These are phyloP conservation scores for Lepraria neglecta DNA, from an alignment of 495 filamentous ascomycete genomes.

Conservation along the genomic window DNA sequence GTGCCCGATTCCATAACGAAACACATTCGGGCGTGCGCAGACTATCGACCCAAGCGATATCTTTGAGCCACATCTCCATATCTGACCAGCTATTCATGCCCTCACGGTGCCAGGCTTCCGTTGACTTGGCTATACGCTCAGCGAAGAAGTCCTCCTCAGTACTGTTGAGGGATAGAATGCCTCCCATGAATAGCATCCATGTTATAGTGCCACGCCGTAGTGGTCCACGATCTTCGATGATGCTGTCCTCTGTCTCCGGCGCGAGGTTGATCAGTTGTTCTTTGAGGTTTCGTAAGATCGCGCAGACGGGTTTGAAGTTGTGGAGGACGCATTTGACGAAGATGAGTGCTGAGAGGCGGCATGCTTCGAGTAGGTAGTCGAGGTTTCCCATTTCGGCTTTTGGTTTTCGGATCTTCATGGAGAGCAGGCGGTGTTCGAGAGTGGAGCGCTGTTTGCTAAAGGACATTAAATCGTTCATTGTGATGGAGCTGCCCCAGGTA, in stretches of 20 bases:
- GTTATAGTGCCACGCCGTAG: neutral
- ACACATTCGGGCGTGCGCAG: neutral
- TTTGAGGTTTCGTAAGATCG: neutral
- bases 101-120: neutral
- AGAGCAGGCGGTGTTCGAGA: neutral
- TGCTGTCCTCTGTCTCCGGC: neutral
- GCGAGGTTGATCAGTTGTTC: neutral
- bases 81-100: conserved; percentile 1
- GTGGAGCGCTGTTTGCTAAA: conserved; percentile 3
- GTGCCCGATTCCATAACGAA: neutral
- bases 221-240: neutral
- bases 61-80: neutral
- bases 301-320: neutral
- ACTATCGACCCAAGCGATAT: neutral
- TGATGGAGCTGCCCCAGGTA: neutral
- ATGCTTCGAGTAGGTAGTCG: conserved; percentile 6
- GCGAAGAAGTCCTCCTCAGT: neutral
- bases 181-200: conserved; percentile 5
- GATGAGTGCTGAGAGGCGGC: conserved; percentile 6
- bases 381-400: neutral
- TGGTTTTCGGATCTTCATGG: neutral
- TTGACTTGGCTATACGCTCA: neutral
- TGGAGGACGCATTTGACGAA: conserved; percentile 8
- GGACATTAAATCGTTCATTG: neutral
- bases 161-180: neutral